These are phyloP conservation scores for Colletotrichum destructivum DNA, from an alignment of 2,329 filamentous ascomycete genomes.

Conservation along the genomic window DNA sequence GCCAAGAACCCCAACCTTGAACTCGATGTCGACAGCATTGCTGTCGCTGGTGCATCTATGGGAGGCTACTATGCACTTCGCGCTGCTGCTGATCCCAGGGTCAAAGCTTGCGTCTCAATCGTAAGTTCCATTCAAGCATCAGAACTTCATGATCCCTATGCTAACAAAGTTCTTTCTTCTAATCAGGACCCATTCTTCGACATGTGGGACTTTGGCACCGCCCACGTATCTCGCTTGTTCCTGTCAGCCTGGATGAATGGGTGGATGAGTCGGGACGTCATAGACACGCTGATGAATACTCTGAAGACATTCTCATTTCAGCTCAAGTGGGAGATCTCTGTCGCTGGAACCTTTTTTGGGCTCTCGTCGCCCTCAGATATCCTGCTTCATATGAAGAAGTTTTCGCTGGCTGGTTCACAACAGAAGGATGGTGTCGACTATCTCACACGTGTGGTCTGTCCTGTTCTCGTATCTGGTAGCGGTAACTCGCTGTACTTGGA, in stretches of 20 bases:
- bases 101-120: constrained; percentile 60
- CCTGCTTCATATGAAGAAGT: constrained; percentile 44
- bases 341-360: constrained; percentile 46
- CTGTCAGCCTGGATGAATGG: constrained; percentile 45
- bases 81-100: constrained; percentile 55
- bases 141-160: background rate
- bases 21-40: constrained; percentile 56
- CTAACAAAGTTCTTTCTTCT: background rate
- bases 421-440: constrained; percentile 40
- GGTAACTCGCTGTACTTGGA: constrained; percentile 44
- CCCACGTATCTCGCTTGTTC: constrained; percentile 47
- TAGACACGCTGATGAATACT: constrained; percentile 47
- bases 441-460: constrained; percentile 47
- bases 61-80: constrained; percentile 64
- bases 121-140: constrained; percentile 34
- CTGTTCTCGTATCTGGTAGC: constrained; percentile 49
- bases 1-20: constrained; percentile 44
- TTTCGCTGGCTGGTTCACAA: constrained; percentile 17
- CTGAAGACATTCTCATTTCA: constrained; percentile 47
- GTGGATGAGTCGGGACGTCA: constrained; percentile 45
- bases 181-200: constrained; percentile 51
- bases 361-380: constrained; percentile 45
- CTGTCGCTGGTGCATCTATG: constrained; percentile 56
- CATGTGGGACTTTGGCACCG: constrained; percentile 49
- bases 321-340: constrained; percentile 50